Evolutionary conservation across 2,329 filamentous ascomycete species (phyloP), one percentile per base, ranked within the genome.

Genomic region (Nannizziopsis arthrosporioides): DNA sequence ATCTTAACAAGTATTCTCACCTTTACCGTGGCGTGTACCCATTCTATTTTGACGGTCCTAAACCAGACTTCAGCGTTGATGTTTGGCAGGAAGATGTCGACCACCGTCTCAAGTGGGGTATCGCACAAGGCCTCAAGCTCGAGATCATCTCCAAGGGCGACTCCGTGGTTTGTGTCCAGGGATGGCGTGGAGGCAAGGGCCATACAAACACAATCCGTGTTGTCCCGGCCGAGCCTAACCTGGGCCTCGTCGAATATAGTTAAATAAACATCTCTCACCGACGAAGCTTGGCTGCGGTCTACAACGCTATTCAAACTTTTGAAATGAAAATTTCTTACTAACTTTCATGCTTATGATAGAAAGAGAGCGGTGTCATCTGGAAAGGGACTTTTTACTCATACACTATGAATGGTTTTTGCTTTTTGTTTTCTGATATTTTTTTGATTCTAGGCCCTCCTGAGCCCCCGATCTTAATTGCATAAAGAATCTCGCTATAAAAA

Each of bases 51-150:
- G 79, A 83, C 47, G 85, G 94, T 74, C 71, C 74, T 61, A 96
- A 96, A 81, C 92, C 92, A 59, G 87, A 98, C 74, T 98, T 96
- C 72, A 78, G 77, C 67, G 79, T 84, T 69, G 80, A 84, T 62
- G 89, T 93, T 72, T 98, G 92, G 92, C 92, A 98, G 74, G 88
- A 96, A 75, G 90, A 98, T 70, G 92, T 98, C 59, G 92, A 98
- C 73, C 81, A 82, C 67, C 87, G 92, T 65, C 86, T 98, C 70
- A 94, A 90, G 78, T 98, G 90, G 89, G 92, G 86, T 67, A 86
- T 98, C 67, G 74, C 78, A 65, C 80, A 88, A 65, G 92, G 87
- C 59, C 79, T 94, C 62, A 80, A 84, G 70, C 84, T 98, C 39
- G 75, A 81, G 54, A 81, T 92, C 51, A 76, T 93, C 55, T 82